Evolutionary conservation across 495 filamentous ascomycete genomes (phyloP), one percentile per base, ranked within the genome.

Genomic region (Podospora pseudocomata): DNA sequence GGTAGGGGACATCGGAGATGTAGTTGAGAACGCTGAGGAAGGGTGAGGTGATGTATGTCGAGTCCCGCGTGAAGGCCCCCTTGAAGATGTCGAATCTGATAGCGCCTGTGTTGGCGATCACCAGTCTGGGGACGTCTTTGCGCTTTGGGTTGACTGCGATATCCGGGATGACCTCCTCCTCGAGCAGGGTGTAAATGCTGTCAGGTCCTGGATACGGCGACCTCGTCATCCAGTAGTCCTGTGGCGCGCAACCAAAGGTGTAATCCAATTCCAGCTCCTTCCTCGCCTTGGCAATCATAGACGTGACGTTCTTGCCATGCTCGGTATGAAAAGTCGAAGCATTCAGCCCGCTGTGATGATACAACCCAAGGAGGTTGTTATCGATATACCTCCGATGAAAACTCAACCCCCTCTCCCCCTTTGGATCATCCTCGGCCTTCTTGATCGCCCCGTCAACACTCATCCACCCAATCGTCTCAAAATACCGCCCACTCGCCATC

Each of bases 401-500:
- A 34, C 79, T 80, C 23, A 86, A 27, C 23, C 26, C 32, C 5
- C 39, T 20, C 4, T 44, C 7, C 6, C 44, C 44, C 2, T 59
- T 4, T 28, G 32, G 9, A 11, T 49, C 39, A 4, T 55, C 44
- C 2, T 62, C 13, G 32, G 32, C 67, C 75, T 73, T 73, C 70
- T 80, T 80, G 26, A 80, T 76, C 30, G 94, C 80, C 6, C 92
- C 93, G 56, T 88, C 83, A 64, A 98, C 90, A 11, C 93, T 96
- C 87, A 96, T 86, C 82, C 93, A 99, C 5, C 95, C 95, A 62
- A 97, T 88, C n/a, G 96, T 98, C 80, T 99, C 95, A 86, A 97
- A 93, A 77, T 97, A 99, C 2, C 94, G 86, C n/a, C 95, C 95
- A 73, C 91, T 93, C 39, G 93, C 93, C 16, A 99, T 79, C 0